phyloP scores from a whole-genome alignment of 2,329 filamentous ascomycete species.

The Penicillium sp. region DNA sequence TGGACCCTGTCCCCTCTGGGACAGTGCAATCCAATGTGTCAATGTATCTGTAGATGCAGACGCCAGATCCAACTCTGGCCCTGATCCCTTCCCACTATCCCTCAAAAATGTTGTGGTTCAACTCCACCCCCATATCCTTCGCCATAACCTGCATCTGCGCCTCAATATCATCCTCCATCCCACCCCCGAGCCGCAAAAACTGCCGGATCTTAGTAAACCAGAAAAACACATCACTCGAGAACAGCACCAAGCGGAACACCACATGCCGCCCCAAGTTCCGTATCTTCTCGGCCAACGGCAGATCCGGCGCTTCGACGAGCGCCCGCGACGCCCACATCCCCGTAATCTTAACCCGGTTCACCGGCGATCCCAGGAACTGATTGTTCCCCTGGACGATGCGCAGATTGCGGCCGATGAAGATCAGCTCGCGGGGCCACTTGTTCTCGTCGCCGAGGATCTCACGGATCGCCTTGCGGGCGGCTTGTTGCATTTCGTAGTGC shows the following conservation, averaged over 20 bases:
- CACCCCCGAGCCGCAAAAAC: slow-evolving; percentile 71
- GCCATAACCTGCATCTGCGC: slow-evolving; percentile 83
- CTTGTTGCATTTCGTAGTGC: slow-evolving; percentile 78
- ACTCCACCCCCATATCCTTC: slow-evolving; percentile 85
- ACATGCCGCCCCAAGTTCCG: slow-evolving; percentile 74
- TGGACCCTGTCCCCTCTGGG: no score
- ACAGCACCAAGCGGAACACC: slow-evolving; percentile 76
- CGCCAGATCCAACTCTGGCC: background rate
- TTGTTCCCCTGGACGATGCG: slow-evolving; percentile 93
- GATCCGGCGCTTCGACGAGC: slow-evolving; percentile 71
- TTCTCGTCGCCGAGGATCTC: slow-evolving; percentile 81
- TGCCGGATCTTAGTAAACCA: slow-evolving; percentile 79
- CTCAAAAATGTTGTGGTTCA: slow-evolving; percentile 86
- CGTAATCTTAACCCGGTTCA: slow-evolving; percentile 92
- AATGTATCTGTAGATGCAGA: background rate
- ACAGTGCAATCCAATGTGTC: no score
- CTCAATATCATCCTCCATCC: slow-evolving; percentile 96
- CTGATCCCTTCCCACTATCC: slow-evolving; percentile 53
- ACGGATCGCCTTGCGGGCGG: slow-evolving; percentile 71
- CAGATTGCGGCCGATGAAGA: slow-evolving; percentile 90
- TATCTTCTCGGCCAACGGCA: slow-evolving; percentile 63
- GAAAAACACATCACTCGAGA: slow-evolving; percentile 78
- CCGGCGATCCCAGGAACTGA: slow-evolving; percentile 83
- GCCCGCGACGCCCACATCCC: slow-evolving; percentile 85
- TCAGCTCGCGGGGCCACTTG: slow-evolving; percentile 85